A percentile compares a stretch with the other conserved stretches of the same genome.
Evolutionary conservation across 371 early-diverging fungal species (phyloP).

Genomic region (Syncephalis fuscata): DNA sequence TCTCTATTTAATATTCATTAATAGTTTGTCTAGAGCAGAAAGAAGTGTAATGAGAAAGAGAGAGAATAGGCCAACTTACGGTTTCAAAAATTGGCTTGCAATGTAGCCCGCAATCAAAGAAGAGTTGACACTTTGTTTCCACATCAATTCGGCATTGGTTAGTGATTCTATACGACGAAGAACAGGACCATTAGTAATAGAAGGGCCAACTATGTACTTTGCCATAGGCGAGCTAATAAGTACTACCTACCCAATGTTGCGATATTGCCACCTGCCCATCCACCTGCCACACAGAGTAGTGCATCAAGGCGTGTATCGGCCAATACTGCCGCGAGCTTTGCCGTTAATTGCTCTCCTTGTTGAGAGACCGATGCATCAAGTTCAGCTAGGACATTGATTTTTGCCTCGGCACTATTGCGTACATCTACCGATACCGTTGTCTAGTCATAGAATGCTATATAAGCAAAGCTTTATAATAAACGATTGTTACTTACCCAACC

Average conservation of each 20-base stretch:
- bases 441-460: slow-evolving; percentile 21
- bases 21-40: too few relatives aligned
- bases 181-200: too few relatives aligned
- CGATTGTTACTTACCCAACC: slow-evolving; percentile 38
- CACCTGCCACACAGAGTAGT: slow-evolving; percentile 88
- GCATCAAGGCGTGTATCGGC: slow-evolving; percentile 47
- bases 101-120: slow-evolving; percentile 68
- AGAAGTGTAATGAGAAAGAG: too few relatives aligned
- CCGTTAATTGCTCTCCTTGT: slow-evolving; percentile 35
- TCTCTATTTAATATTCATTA: slow-evolving; percentile 17
- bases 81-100: slow-evolving; percentile 55
- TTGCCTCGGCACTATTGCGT: slow-evolving; percentile 48
- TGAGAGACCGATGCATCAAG: slow-evolving; percentile 21
- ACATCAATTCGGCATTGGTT: slow-evolving; percentile 48
- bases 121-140: slow-evolving; percentile 65
- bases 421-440: slow-evolving; percentile 66
- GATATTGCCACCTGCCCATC: slow-evolving; percentile 93
- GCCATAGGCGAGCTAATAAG: too few relatives aligned
- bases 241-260: slow-evolving; percentile 35
- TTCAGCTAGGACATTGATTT: slow-evolving; percentile 41
- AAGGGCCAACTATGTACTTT: too few relatives aligned
- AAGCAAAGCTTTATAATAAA: not conserved
- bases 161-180: slow-evolving; percentile 61
- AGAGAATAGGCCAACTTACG: too few relatives aligned
- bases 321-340: slow-evolving; percentile 10